Evolutionary conservation across 1,139 yeast species (phyloP), one percentile per base, ranked within the genome.

Genomic region (Spencermartinsiella ligniputridi): DNA sequence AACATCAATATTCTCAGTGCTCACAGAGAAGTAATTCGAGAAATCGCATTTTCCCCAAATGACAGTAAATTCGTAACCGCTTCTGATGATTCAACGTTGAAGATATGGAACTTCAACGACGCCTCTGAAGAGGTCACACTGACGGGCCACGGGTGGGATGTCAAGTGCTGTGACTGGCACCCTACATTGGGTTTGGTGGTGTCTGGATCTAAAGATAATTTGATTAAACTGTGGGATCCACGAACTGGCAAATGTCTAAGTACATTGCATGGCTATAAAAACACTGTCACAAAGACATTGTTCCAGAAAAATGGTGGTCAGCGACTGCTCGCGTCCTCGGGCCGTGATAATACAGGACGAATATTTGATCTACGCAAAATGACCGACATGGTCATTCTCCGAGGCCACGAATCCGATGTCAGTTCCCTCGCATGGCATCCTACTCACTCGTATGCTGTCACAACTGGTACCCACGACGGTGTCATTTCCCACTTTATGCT

Each of bases 131-230:
- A 92, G 61, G 67, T 88, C 38, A 74, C 79, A 1, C 71, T 92
- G 41, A 76, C 81, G 21, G 98, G 97, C 1, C 99, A 92, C 66
- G 96, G 94, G 61, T 92, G 99, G 99, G 99, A 92, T 67, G 97
- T 92, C 25, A 92, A 92, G 62, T 80, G 92, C 48, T 89, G 95
- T 43, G 97, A 92, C 63, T 92, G 99, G 99, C 99, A 92, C 64
- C 87, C 95, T 5, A 73, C 77, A 15, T 68, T 88, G 63, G 97
- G 97, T 0, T 72, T 94, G 33, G 49, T 71, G 19, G 75, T 64
- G 5, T 62, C 70, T 17, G 75, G 97, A 0, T 90, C 97, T 0
- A 92, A 94, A 62, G 99, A 92, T 66, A 94, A 94, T 63, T 70
- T 89, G 55, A 80, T 92, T 40, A 90, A 90, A 64, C 71, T 92